Percentiles rank a stretch among this genome's conserved stretches.
phyloP scores from a whole-genome alignment of 306 rosid genomes.

The Sechiopsis laciniata region DNA sequence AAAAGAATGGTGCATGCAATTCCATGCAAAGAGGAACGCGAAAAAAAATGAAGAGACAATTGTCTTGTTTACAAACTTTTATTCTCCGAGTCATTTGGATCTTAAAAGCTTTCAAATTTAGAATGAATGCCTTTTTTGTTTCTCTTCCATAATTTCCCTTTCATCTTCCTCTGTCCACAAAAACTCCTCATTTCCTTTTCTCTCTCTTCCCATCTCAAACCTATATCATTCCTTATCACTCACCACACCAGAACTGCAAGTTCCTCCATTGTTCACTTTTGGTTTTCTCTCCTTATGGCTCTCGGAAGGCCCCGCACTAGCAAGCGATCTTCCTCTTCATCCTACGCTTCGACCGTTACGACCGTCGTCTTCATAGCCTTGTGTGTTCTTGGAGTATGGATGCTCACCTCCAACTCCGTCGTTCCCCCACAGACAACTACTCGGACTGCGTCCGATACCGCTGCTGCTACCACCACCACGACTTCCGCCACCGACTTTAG shows the following conservation, averaged over 20 bases:
- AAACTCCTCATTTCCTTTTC: neutral
- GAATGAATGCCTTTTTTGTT: conserved; percentile 28
- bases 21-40: neutral
- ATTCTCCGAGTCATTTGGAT: conserved; percentile 67
- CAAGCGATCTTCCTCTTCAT: conserved; percentile 51
- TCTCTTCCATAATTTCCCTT: conserved; percentile 2
- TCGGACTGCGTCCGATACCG: conserved; percentile 27
- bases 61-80: neutral
- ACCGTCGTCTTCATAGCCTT: conserved; percentile 47
- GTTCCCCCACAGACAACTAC: conserved; percentile 30
- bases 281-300: conserved; percentile 35
- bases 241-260: neutral
- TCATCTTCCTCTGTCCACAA: neutral
- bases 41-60: neutral
- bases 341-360: conserved; percentile 53
- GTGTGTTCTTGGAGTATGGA: conserved; percentile 64
- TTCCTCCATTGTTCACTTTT: neutral
- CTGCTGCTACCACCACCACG: neutral
- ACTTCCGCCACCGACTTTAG: too few relatives aligned
- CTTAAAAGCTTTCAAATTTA: conserved; percentile 38
- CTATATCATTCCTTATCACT: neutral
- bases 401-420: conserved; percentile 43
- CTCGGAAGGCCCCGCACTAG: conserved; percentile 48
- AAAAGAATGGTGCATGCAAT: neutral
- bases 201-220: too few relatives aligned